Evolutionary conservation across 768 basidiomycete genomes (phyloP), one percentile per base, ranked within the genome.

Genomic region (Aureoboletus auriporus): DNA sequence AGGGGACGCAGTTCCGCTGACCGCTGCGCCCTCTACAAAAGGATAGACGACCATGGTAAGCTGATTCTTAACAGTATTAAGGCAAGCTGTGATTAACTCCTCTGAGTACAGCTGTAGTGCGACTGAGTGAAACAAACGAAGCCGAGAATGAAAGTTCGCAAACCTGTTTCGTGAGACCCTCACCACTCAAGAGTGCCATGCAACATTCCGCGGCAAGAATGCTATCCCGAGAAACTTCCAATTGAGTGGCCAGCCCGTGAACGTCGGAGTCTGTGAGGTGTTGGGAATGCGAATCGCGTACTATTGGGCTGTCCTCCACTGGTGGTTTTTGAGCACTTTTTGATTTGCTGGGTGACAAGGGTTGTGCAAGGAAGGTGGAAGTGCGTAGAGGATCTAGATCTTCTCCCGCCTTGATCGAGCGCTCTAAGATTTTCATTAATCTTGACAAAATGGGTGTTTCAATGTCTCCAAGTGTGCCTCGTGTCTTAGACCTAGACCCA

Each of bases 101-200:
- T 97, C 93, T 0, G 95, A 96, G 65, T 95, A 95, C 8, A 97
- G 71, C 88, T 94, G 59, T 7, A 33, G 34, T 16, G 33, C 1
- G 42, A 35, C 50, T 55, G 27, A 39, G 39, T 29, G 41, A 17
- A 30, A 48, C 26, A 8, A 46, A 28, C 26, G 20, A 49, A 34
- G 28, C 41, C 41, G 11, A 14, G 14, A 26, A 29, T 17, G 9
- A 13, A 47, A 46, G 31, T 23, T 39, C 20, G 53, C 79, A 33
- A 40, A 92, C 93, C 78, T 93, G 89, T 65, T 95, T 95, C 2
- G 89, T 79, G 47, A 95, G 70, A 20, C 86, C 75, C 53, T 91
- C 89, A 29, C 84, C 84, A 2, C 81, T 80, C 27, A 97, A 75
- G 6, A 96, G 65, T 0, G 85, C 80, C 54, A 95, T 75, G 51